phyloP scores from a whole-genome alignment of 202 grass and related monocot species.

The Zoysia matrella region DNA sequence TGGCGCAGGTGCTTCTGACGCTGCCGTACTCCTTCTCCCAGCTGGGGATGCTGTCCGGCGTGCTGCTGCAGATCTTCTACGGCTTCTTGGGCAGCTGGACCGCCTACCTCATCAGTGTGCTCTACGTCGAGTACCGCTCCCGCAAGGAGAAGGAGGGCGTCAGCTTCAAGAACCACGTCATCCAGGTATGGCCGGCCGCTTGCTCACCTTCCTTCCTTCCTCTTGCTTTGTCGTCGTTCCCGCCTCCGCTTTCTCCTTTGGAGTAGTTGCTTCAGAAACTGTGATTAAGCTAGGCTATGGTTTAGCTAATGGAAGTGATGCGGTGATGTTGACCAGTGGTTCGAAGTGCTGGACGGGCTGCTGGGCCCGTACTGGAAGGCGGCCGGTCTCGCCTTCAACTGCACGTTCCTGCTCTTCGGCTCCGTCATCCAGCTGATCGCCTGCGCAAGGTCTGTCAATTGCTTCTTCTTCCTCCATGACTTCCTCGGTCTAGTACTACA shows the following conservation, averaged over 20 bases:
- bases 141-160: conserved; percentile 92
- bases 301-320: not conserved
- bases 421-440: conserved; percentile 98
- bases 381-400: conserved; percentile 91
- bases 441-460: conserved; percentile 71
- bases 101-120: conserved; percentile 99
- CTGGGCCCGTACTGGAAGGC: conserved; percentile 99
- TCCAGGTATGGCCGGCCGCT: conserved; percentile 56
- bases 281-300: not conserved
- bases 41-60: conserved; percentile 87
- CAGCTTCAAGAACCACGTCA: conserved; percentile 57
- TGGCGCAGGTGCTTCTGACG: conserved; percentile 96
- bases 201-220: not conserved
- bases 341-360: conserved; percentile 97
- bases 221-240: not conserved
- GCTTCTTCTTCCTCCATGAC: not conserved
- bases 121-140: conserved; percentile 94
- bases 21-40: conserved; percentile 99
- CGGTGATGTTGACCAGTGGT: conserved; percentile 80
- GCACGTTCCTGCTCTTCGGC: conserved; percentile 97
- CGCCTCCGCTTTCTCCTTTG: conserved; percentile 1
- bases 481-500: not conserved
- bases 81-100: conserved; percentile 98
- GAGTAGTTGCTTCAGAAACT: conserved; percentile 17
- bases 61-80: conserved; percentile 91